phyloP scores from a whole-genome alignment of 257 asterid species.

The Solanum pimpinellifolium region DNA sequence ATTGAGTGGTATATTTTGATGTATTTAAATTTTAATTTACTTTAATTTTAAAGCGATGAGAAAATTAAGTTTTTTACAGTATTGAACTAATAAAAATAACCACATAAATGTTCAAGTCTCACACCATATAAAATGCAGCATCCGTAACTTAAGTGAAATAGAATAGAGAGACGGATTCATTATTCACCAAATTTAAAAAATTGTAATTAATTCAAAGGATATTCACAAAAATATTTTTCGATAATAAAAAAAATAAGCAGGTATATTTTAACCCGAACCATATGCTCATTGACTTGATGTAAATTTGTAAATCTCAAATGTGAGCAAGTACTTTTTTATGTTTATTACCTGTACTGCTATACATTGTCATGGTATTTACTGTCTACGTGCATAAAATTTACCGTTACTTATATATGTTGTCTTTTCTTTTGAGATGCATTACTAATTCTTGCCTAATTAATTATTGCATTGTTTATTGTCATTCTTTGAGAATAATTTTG shows the following conservation, averaged over 20 bases:
- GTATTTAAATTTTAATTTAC: too few relatives aligned
- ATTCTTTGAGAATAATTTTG: background rate
- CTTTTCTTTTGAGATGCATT: background rate
- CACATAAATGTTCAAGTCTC: too few relatives aligned
- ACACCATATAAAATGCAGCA: rapidly evolving
- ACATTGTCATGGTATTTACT: background rate
- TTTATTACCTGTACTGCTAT: background rate
- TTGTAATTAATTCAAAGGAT: rapidly evolving
- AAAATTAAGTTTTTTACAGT: too few relatives aligned
- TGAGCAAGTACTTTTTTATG: too few relatives aligned
- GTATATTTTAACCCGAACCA: background rate
- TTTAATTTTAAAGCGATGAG: too few relatives aligned
- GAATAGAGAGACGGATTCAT: too few relatives aligned
- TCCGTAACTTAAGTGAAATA: too few relatives aligned
- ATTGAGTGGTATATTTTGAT: too few relatives aligned
- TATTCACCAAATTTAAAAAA: too few relatives aligned
- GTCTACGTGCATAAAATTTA: background rate
- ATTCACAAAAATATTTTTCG: too few relatives aligned
- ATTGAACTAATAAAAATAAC: background rate
- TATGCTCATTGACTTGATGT: background rate
- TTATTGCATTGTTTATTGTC: too few relatives aligned
- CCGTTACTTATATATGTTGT: background rate
- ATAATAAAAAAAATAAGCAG: background rate
- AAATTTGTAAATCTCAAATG: too few relatives aligned
- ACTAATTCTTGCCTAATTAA: background rate